Base-by-base conservation (phyloP, 1,284 basidiomycete genomes). In the Ustilago bromivora region DNA sequence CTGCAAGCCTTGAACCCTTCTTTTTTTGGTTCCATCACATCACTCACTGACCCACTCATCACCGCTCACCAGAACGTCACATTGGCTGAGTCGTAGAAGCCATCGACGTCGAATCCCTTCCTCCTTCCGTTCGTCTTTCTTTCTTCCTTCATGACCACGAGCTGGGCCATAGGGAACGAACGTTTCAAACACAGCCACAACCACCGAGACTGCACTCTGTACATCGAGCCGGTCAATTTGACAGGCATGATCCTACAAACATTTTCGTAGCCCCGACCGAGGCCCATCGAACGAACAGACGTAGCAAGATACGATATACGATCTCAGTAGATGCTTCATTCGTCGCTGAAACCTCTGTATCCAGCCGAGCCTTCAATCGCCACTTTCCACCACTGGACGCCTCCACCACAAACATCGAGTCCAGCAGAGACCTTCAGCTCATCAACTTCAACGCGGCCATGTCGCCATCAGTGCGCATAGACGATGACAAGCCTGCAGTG, bases 1-100 rank as follows among this genome's bases (percentile, higher is more conserved):
- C 52, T 47, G 51, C 57, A 60, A 23, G 15, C 7, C 15, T 54
- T 59, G 52, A 60, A 66, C 57, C 64, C 57, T 60, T 66, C 43
- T 35, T 66, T 56, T 35, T 52, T 52, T 52, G 51, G 9, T 34
- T 32, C 34, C 31, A 32, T 35, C 51, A 52, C 51, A 55, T 19
- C 51, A 52, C 51, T 38, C 11, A 35, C 10, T 40, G 15, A 15
- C 19, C 15, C 43, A 19, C n/a, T 19, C n/a, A 19, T 7, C 43
- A 19, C 11, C 43, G 19, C 43, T 46, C 43, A 46, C 19, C 19
- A 7, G 43, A 17, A n/a, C 43, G 19, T 46, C n/a, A 46, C 43
- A 19, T 46, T 11, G 43, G n/a, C 43, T 46, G n/a, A 46, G 40
- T 4, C 40, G 40, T 15, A 41, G 40, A 13, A 41, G 13, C 11